Conservation (phyloP, 2,329 filamentous ascomycete species). For the Seiridium cupressi region DNA sequence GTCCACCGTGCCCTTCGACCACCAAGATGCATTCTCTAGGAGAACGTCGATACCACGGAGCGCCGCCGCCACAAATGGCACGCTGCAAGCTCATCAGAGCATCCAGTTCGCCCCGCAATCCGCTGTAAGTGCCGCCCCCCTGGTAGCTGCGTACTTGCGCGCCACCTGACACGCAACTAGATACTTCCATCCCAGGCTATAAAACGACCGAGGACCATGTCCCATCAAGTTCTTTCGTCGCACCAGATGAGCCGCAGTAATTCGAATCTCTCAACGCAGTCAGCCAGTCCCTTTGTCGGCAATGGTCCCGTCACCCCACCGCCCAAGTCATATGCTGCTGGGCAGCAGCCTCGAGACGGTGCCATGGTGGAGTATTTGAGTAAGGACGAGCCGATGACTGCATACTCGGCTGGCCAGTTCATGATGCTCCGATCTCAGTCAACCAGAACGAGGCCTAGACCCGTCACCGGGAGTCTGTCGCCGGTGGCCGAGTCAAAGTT, state of each 20-base stretch:
- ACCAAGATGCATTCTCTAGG: constrained; percentile 24
- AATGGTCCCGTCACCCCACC: constrained; percentile 33
- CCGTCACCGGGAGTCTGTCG: constrained; percentile 24
- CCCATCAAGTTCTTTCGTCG: constrained; percentile 28
- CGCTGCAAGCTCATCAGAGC: constrained; percentile 5
- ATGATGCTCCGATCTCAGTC: constrained; percentile 22
- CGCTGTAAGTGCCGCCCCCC: constrained; percentile 22
- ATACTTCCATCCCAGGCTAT: constrained; percentile 17
- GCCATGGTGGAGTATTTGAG: constrained; percentile 29
- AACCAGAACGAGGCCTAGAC: constrained; percentile 18
- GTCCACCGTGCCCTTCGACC: constrained; percentile 15
- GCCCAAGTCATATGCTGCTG: constrained; percentile 20
- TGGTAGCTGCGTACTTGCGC: background rate
- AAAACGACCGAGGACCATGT: constrained; percentile 32
- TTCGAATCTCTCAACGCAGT: constrained; percentile 39
- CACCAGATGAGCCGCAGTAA: constrained; percentile 43
- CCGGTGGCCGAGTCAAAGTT: constrained; percentile 35
- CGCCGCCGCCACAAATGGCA: constrained; percentile 17
- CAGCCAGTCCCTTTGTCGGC: constrained; percentile 36
- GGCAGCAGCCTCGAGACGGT: constrained; percentile 15
- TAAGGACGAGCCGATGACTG: constrained; percentile 27
- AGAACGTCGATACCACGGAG: constrained; percentile 28
- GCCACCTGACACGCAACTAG: background rate
- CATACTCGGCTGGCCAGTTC: constrained; percentile 18
- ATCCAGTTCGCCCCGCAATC: constrained; percentile 12